Conservation (phyloP, 2,329 filamentous ascomycete species). For the Parastagonospora avenae region DNA sequence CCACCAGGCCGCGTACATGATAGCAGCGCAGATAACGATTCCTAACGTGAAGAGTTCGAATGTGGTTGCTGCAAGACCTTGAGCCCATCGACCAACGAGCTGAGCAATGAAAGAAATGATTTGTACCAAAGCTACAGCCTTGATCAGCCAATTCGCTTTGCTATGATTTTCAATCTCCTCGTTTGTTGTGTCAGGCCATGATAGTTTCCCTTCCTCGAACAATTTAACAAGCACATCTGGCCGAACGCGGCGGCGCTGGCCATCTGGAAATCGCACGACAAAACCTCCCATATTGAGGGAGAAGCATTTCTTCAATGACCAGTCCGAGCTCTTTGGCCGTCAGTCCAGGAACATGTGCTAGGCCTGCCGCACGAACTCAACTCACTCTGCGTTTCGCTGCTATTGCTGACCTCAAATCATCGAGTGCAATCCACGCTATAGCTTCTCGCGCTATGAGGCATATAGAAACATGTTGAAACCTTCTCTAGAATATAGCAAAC, state of each 20-base stretch:
- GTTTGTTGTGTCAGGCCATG: not conserved
- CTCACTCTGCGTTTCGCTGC: not conserved
- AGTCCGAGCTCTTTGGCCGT: slow-evolving; percentile 1
- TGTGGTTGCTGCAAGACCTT: slow-evolving; percentile 13
- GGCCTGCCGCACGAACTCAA: not conserved
- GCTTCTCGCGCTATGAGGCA: slow-evolving; percentile 12
- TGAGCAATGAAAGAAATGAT: slow-evolving; percentile 16
- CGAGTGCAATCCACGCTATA: not conserved
- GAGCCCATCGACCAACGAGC: slow-evolving; percentile 10
- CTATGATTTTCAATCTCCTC: slow-evolving; percentile 16
- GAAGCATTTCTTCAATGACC: slow-evolving; percentile 13
- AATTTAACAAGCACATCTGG: not conserved
- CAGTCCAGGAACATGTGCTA: not conserved
- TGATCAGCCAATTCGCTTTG: slow-evolving; percentile 16
- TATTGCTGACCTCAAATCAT: not conserved
- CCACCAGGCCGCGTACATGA: slow-evolving; percentile 13
- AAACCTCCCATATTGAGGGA: slow-evolving; percentile 18
- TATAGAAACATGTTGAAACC: not conserved
- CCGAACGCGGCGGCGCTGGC: not conserved
- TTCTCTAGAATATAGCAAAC: not conserved
- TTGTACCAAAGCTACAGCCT: slow-evolving; percentile 12
- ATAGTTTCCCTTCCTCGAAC: not conserved
- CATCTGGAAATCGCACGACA: not conserved
- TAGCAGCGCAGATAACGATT: slow-evolving; percentile 15
- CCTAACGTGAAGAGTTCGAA: slow-evolving; percentile 25